Percentiles rank a stretch among this genome's conserved stretches.
Conservation (phyloP, 2,329 filamentous ascomycete genomes). For the Hymenoscyphus occultus region DNA sequence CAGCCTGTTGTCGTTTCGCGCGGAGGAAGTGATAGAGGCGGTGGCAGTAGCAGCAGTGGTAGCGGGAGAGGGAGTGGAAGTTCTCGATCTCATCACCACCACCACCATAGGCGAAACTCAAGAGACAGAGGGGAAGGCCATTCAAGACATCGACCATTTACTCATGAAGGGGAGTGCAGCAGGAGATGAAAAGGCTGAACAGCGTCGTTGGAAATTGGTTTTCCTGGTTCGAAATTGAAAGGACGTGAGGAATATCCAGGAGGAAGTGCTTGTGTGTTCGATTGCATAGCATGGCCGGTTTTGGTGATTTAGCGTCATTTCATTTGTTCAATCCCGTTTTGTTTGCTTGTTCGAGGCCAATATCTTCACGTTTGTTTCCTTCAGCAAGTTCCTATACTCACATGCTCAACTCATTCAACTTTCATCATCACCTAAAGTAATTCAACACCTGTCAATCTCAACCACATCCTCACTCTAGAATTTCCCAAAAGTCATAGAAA, state of each 20-base stretch:
- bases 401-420: neutral
- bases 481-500: neutral
- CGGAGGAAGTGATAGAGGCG: constrained; percentile 30
- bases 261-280: neutral
- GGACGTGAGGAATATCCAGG: neutral
- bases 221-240: neutral
- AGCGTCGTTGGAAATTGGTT: neutral
- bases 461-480: neutral
- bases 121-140: neutral
- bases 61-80: neutral
- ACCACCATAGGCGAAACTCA: neutral
- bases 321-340: neutral
- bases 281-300: neutral
- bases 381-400: neutral
- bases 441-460: too few relatives aligned
- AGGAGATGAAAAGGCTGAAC: neutral
- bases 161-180: neutral
- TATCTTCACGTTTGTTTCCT: neutral
- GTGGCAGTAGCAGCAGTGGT: neutral
- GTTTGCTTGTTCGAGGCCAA: neutral
- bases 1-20: constrained; percentile 52
- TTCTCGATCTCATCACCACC: constrained; percentile 3
- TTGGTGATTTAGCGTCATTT: neutral
- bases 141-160: neutral
- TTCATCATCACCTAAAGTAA: neutral